A percentile compares a stretch with the other conserved stretches of the same genome.
Evolutionary conservation across 164 flowering plant species (phyloP).

Genomic region (Vitis labrusca): DNA sequence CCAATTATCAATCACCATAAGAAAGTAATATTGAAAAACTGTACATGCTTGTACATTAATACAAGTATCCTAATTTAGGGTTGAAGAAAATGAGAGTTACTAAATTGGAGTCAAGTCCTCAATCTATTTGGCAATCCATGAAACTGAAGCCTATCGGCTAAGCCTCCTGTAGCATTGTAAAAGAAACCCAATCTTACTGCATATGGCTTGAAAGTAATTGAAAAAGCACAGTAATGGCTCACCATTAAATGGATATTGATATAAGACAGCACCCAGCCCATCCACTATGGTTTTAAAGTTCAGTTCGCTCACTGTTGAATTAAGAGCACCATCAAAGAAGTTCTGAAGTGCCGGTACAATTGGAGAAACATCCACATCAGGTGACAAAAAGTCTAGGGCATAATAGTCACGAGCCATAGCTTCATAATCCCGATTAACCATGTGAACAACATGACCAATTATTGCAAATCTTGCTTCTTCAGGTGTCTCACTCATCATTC

Average conservation of each 20-base stretch:
- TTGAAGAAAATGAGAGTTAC: neutral
- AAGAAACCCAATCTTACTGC: neutral
- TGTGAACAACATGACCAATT: conserved; percentile 96
- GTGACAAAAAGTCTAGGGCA: conserved; percentile 83
- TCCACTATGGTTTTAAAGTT: conserved; percentile 94
- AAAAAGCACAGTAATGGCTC: conserved; percentile 24
- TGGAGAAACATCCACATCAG: conserved; percentile 92
- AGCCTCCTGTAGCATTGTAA: neutral
- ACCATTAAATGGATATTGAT: conserved; percentile 94
- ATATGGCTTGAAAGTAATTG: neutral
- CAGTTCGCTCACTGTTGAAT: conserved; percentile 86
- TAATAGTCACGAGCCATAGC: conserved; percentile 99
- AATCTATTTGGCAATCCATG: neutral
- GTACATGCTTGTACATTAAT: neutral
- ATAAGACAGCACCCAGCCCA: conserved; percentile 88
- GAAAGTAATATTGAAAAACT: neutral
- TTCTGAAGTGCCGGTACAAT: conserved; percentile 88
- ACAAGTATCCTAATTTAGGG: neutral
- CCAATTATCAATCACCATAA: conserved; percentile 12
- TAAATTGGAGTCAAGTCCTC: no score
- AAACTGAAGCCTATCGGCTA: neutral
- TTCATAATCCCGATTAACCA: conserved; percentile 98
- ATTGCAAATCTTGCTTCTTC: conserved; percentile 95
- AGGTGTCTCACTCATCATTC: conserved; percentile 99
- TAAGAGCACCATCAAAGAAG: conserved; percentile 95